Base-by-base conservation (phyloP, 2,329 filamentous ascomycete genomes). In the Pseudogymnoascus sp. region DNA sequence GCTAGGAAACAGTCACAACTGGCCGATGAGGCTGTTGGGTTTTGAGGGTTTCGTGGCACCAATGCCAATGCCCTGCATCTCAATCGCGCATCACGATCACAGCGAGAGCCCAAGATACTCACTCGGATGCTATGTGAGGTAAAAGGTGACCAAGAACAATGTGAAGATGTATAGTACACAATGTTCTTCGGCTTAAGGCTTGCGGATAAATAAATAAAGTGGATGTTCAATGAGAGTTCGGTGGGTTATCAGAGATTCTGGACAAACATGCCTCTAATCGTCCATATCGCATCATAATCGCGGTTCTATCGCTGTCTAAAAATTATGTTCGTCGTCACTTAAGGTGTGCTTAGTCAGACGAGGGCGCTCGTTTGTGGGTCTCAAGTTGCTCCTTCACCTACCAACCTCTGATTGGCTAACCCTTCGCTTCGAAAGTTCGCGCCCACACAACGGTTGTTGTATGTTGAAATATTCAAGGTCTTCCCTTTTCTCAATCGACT, bases 401-500 rank as follows among this genome's bases (percentile, higher is more conserved):
- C 9, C 49, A 1, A 22, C 28, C 49, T 35, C 49, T 55, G 5
- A 55, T 55, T 55, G 49, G 49, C 49, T 35, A 22, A 7, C 49
- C 9, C 49, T 55, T 55, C 49, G 49, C 49, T 55, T 55, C 49
- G 49, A 55, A 55, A 55, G 49, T 55, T 55, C 49, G 49, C 49
- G 49, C 49, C 49, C 49, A 55, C 49, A 55, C 49, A 55, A 55
- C 49, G 6, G 49, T 55, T 33, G 49, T 55, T 55, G 49, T 55
- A 55, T 55, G 49, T 55, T 55, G 49, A 55, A 55, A 55, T 55
- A 55, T 55, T 55, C 49, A 33, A 55, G 49, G 49, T 33, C 49
- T 55, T 55, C 49, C 49, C 49, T 55, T 55, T 55, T 55, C 49
- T 55, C 49, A 55, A 55, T 55, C 49, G 49, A 55, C 49, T 55